Evolutionary conservation across 1,284 basidiomycete genomes (phyloP).

Genomic region (Boletus semigastroideus): DNA sequence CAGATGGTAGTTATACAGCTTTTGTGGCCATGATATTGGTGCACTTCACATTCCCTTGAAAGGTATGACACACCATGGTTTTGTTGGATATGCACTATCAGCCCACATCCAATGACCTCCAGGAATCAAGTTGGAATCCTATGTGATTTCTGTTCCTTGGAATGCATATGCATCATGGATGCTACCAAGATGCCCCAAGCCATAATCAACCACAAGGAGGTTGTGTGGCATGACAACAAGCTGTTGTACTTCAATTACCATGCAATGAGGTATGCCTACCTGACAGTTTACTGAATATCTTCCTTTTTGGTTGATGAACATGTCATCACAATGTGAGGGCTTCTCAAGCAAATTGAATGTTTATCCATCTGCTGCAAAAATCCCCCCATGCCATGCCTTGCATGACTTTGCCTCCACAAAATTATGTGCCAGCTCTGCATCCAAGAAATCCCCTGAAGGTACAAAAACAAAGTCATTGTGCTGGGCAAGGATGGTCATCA

Average conservation of each 20-base stretch:
- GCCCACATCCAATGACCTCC: constrained; percentile 9
- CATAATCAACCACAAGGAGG: constrained; percentile 6
- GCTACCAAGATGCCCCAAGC: constrained; percentile 6
- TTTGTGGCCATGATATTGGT: background rate
- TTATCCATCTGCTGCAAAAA: too few species aligned
- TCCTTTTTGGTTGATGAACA: background rate
- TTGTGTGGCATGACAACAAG: constrained; percentile 4
- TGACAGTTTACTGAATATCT: background rate
- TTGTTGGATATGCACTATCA: background rate
- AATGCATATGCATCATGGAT: constrained; percentile 9
- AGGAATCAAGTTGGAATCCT: background rate
- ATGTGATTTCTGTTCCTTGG: background rate
- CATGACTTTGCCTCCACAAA: too few species aligned
- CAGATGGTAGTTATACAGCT: background rate
- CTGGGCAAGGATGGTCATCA: too few species aligned
- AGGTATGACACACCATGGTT: constrained; percentile 5
- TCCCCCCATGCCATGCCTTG: background rate
- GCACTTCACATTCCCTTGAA: constrained; percentile 1
- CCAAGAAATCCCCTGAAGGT: background rate
- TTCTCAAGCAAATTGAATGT: too few species aligned
- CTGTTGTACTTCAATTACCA: too few species aligned
- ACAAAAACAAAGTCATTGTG: too few species aligned
- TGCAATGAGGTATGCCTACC: background rate
- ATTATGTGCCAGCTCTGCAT: too few species aligned
- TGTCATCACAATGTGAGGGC: too few species aligned